Evolutionary conservation across 2,329 filamentous ascomycete species (phyloP), one percentile per base, ranked within the genome.

Genomic region (Trichoderma sp.): DNA sequence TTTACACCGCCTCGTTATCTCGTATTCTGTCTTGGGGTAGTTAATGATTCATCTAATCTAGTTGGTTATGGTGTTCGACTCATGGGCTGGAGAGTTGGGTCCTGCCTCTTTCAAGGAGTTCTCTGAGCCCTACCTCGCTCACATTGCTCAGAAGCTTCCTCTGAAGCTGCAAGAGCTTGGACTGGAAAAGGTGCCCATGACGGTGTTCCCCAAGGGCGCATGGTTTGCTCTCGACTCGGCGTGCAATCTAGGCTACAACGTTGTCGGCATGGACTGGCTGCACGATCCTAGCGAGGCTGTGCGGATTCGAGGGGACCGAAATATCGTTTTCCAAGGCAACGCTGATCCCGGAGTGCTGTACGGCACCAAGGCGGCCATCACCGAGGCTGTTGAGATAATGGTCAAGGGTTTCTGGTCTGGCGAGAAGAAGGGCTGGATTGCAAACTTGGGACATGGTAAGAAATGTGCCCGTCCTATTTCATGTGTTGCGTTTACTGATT

Each of bases 11-110:
- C 5, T 5, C 14, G 6, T 16, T 2, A 6, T 40, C 4, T 16
- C 4, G 16, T 19, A 16, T 5, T 19, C 7, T 43, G 16, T 19
- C 5, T 43, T 19, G 37, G 37, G 16, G 16, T 43, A 52, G 62
- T 63, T 70, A 53, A 65, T 62, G 4, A 40, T 49, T 6, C 7
- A 13, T 24, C 57, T 21, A 29, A 21, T 71, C 19, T 24, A 92
- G 89, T 88, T 97, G 78, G 85, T 98, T 33, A 96, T 98, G 85
- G 93, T 99, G 14, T 99, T 99, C 77, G 96, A 99, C 79, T 98
- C 95, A 0, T 99, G 96, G 95, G 96, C 96, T 2, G 94, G 94
- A 53, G 96, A 99, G 82, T 86, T 99, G 57, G 94, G 92, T 10
- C 95, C 96, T 1, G 81, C 88, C 7, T 89, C 92, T 0, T 99